Conservation (phyloP, 225 moss, liverwort and hornwort species). For the Anthoceros angustus region DNA sequence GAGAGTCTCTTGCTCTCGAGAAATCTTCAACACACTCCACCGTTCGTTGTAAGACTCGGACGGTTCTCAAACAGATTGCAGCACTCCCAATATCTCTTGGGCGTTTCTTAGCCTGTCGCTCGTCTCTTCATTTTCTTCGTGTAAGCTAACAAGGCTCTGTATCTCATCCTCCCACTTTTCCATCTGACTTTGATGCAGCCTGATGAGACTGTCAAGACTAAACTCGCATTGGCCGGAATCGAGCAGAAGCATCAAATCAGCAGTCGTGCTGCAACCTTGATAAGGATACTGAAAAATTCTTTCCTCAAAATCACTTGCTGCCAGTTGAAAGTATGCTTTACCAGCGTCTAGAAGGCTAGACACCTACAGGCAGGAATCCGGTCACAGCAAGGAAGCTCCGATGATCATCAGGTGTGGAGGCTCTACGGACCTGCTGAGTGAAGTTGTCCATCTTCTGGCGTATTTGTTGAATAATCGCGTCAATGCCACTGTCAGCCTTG, state of each 20-base stretch:
- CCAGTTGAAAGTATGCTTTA: slow-evolving; percentile 28
- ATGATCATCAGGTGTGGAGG: slow-evolving; percentile 1
- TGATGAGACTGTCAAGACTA: not conserved
- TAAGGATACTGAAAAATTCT: slow-evolving; percentile 40
- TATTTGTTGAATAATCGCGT: slow-evolving; percentile 28
- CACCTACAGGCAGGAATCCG: slow-evolving; percentile 21
- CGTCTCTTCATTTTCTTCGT: slow-evolving; percentile 24
- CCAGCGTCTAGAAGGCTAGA: slow-evolving; percentile 25
- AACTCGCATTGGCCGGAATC: not conserved
- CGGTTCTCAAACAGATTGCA: not conserved
- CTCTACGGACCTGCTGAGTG: slow-evolving; percentile 30
- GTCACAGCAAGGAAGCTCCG: not conserved
- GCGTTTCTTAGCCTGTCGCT: slow-evolving; percentile 28
- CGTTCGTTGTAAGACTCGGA: no score
- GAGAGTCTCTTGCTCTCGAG: no score
- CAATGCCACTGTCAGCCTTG: slow-evolving; percentile 12
- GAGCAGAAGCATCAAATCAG: not conserved
- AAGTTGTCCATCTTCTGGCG: slow-evolving; percentile 28
- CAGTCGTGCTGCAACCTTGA: not conserved
- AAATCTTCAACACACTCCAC: no score
- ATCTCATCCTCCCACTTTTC: slow-evolving; percentile 38
- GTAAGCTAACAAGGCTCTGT: slow-evolving; percentile 22
- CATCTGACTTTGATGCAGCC: slow-evolving; percentile 24
- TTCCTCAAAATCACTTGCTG: slow-evolving; percentile 31
- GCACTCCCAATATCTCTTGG: slow-evolving; percentile 13